Percentiles rank a stretch among this genome's conserved stretches.
Evolutionary conservation across 371 early-diverging fungal genomes (phyloP).

Genomic region (Lichtheimia ramosa): DNA sequence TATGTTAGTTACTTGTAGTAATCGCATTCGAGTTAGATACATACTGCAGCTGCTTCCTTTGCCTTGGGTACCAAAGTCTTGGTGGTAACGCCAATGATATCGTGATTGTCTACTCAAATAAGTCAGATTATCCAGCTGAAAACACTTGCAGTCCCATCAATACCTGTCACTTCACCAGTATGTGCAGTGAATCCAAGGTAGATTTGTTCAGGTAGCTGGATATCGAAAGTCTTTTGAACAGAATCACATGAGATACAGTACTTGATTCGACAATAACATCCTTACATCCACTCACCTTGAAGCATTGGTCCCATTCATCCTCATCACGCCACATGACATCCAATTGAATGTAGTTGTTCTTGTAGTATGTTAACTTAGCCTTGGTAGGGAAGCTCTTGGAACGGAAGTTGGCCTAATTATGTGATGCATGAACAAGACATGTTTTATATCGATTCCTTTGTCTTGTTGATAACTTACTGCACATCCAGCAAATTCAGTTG

Average conservation of each 20-base stretch:
- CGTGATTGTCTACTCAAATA: conserved; percentile 69
- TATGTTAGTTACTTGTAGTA: background rate
- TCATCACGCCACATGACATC: conserved; percentile 66
- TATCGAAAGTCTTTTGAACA: conserved; percentile 42
- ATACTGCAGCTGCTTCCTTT: conserved; percentile 28
- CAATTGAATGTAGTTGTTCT: conserved; percentile 63
- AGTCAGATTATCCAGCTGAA: too few relatives aligned
- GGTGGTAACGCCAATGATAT: conserved; percentile 69
- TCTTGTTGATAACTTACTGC: conserved; percentile 38
- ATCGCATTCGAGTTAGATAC: background rate
- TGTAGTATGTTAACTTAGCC: conserved; percentile 79
- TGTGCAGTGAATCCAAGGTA: conserved; percentile 91
- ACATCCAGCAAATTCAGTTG: conserved; percentile 68
- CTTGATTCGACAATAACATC: background rate
- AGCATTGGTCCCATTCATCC: conserved; percentile 80
- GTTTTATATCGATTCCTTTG: background rate
- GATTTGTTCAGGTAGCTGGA: conserved; percentile 71
- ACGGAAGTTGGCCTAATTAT: conserved; percentile 73
- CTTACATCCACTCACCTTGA: conserved; percentile 44
- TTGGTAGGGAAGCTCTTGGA: conserved; percentile 62
- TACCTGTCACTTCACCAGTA: conserved; percentile 88
- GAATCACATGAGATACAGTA: background rate
- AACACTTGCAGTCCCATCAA: too few relatives aligned
- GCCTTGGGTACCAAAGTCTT: conserved; percentile 38
- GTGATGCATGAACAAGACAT: too few relatives aligned